Base-by-base conservation (phyloP, 2,329 filamentous ascomycete species). In the Ophiostoma triangulosporum region DNA sequence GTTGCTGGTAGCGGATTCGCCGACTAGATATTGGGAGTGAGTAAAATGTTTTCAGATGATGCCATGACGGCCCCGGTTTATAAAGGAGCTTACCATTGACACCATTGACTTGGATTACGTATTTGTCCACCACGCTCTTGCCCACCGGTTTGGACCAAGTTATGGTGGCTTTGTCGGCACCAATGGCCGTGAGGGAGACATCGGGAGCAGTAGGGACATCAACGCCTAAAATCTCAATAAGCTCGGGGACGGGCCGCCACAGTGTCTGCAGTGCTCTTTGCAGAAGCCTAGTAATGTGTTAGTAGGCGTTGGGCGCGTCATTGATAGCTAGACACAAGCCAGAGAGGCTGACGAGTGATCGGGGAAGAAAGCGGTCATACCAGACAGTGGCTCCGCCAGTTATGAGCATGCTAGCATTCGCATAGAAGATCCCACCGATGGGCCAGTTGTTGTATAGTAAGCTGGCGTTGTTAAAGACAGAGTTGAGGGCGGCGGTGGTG, bases 91-190 rank as follows among this genome's bases (percentile, higher is more conserved):
- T 69, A 93, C 88, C 87, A 70, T 88, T 88, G 43, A 91, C 83
- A 40, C 91, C 91, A 68, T 98, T 97, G 59, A 98, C 83, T 65
- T 95, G 88, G 51, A 98, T 88, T 46, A 91, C 77, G 64, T 95
- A 93, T 69, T 90, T 94, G 52, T 88, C 78, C 52, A 94, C 86
- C 3, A 86, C 77, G 36, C 78, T 75, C 57, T 77, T 79, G 43
- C 70, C 67, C 3, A 74, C 78, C 0, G 87, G 84, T 56, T 83
- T 79, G 57, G 89, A 88, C 93, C 93, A 98, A 66, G 90, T 89
- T 43, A 98, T 75, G 29, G 90, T 86, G 31, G 94, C 86, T 54
- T 89, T 87, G 65, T 94, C 87, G 27, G 87, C 77, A 60, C 85
- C 86, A 62, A 98, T 93, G 58, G 86, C 88, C 53, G 91, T 88